Conservation (phyloP, 1,284 basidiomycete genomes). For the Jaminaea rosea region DNA sequence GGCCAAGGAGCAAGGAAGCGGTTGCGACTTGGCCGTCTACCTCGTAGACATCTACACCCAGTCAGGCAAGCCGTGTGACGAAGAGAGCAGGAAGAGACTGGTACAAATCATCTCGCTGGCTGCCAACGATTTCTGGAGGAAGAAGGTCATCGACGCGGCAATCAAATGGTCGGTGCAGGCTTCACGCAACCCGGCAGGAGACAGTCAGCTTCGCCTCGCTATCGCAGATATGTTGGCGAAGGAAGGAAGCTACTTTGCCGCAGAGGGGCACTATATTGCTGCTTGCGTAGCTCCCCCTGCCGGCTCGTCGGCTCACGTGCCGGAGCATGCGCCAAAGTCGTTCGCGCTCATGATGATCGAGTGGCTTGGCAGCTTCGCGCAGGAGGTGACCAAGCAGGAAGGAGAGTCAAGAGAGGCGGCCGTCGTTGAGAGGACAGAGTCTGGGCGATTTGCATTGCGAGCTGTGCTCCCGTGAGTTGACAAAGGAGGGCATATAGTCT, state of each 20-base stretch:
- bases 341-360: slow-evolving; percentile 30
- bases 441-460: slow-evolving; percentile 28
- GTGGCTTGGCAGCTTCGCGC: slow-evolving; percentile 23
- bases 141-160: slow-evolving; percentile 39
- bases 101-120: slow-evolving; percentile 9
- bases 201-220: slow-evolving; percentile 28
- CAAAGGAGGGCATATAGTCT: no score
- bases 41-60: slow-evolving; percentile 41
- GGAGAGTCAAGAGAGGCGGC: slow-evolving; percentile 16
- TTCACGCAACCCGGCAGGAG: slow-evolving; percentile 21
- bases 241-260: slow-evolving; percentile 16
- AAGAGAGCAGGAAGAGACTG: slow-evolving; percentile 11
- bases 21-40: slow-evolving; percentile 42
- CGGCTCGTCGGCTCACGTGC: slow-evolving; percentile 5
- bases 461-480: slow-evolving; percentile 22
- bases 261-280: slow-evolving; percentile 33
- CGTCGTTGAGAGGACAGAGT: slow-evolving; percentile 24
- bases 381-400: slow-evolving; percentile 9
- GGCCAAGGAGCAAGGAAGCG: slow-evolving; percentile 40
- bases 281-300: slow-evolving; percentile 9
- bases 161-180: slow-evolving; percentile 34
- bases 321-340: slow-evolving; percentile 13
- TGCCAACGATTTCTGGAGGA: slow-evolving; percentile 39
- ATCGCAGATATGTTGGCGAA: slow-evolving; percentile 28
- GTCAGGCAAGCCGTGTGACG: slow-evolving; percentile 15